Evolutionary conservation across 441 rosid species (phyloP).

Genomic region (Lepidium campestre): DNA sequence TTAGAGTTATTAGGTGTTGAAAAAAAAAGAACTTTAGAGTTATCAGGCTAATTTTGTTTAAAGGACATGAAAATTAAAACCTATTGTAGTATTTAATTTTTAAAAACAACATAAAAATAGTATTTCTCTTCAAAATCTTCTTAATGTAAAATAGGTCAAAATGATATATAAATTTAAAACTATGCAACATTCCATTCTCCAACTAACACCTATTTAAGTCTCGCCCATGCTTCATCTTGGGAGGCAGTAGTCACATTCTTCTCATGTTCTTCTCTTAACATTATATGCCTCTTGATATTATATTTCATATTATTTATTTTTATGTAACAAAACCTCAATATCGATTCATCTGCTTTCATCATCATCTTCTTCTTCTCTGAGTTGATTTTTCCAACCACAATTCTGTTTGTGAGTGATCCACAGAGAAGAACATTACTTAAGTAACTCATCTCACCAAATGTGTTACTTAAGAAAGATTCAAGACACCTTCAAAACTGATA

Average conservation of each 20-base stretch:
- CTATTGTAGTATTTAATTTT: too few relatives aligned
- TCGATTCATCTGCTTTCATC: background rate
- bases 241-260: slow-evolving; percentile 10
- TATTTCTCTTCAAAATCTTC: background rate
- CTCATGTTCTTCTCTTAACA: background rate
- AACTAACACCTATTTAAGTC: slow-evolving; percentile 6
- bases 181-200: slow-evolving; percentile 12
- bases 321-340: background rate
- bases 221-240: slow-evolving; percentile 23
- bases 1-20: too few relatives aligned
- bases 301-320: background rate
- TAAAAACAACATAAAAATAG: too few relatives aligned
- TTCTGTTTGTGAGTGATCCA: slow-evolving; percentile 12
- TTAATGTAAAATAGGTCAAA: too few relatives aligned
- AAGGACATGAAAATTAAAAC: too few relatives aligned
- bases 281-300: too few relatives aligned
- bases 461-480: too few relatives aligned
- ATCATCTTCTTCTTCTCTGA: background rate
- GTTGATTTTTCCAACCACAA: slow-evolving; percentile 1
- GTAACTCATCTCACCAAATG: slow-evolving; percentile 20
- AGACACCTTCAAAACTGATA: too few relatives aligned
- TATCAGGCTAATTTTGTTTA: too few relatives aligned
- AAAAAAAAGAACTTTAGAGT: too few relatives aligned
- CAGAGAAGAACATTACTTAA: slow-evolving; percentile 13
- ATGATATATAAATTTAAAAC: background rate